Conservation (phyloP, 495 filamentous ascomycete genomes). For the Trichoderma asperelloides region DNA sequence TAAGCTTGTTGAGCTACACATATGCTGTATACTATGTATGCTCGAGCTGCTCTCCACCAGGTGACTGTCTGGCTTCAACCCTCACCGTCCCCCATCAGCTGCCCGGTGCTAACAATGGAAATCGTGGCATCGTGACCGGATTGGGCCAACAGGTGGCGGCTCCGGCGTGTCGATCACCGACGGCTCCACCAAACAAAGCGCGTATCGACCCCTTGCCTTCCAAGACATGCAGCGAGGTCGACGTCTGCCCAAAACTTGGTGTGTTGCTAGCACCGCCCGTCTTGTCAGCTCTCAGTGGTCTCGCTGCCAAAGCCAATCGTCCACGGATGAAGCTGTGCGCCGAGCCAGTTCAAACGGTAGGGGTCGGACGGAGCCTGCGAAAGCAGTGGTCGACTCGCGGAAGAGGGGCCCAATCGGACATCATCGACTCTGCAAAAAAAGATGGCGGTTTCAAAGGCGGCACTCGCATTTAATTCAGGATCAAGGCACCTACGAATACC, state of each 20-base stretch:
- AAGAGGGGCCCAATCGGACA: background rate
- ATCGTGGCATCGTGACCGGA: slow-evolving; percentile 1
- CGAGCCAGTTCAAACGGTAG: background rate
- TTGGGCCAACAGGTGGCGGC: slow-evolving; percentile 3
- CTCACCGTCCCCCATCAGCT: background rate
- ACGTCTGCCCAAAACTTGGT: background rate
- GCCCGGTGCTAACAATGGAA: background rate
- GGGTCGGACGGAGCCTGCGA: background rate
- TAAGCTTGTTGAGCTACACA: background rate
- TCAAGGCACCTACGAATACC: background rate
- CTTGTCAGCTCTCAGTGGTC: background rate
- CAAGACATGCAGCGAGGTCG: background rate
- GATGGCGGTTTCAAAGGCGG: background rate
- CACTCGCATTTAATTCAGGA: background rate
- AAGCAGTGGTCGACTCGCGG: background rate
- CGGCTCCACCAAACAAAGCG: slow-evolving; percentile 3
- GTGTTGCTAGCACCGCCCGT: background rate
- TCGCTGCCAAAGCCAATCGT: background rate
- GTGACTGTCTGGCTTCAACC: background rate
- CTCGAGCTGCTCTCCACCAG: background rate
- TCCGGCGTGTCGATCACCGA: background rate
- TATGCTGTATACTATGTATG: background rate
- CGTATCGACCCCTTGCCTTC: slow-evolving; percentile 2
- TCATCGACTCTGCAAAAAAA: background rate
- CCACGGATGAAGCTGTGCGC: background rate